Base-by-base conservation (phyloP, 805 yeast species). In the Candida yuanshanica region DNA sequence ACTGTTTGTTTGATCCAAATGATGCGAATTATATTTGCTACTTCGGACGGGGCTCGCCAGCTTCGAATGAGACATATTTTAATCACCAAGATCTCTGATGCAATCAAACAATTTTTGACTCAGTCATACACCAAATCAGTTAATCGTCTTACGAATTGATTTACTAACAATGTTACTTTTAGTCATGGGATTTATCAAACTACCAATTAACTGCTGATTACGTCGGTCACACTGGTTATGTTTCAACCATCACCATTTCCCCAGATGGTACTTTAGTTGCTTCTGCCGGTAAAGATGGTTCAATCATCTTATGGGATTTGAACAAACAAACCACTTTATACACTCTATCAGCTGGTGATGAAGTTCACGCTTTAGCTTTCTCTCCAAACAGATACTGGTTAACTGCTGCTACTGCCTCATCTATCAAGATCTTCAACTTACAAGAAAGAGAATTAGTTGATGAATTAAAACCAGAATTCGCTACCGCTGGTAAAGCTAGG, bases 381-480 rank as follows among this genome's bases (percentile, higher is more conserved):
- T 91, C 98, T 71, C 99, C 99, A 77, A 87, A 87, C 95, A 90
- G 99, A 84, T 93, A 87, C 95, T 93, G 99, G 99, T 85, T 93
- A 72, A 91, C 95, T 70, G 99, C 98, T 75, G 98, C 99, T 67
- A 93, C 99, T 63, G 76, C 96, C 56, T 75, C 96, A 58, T 93
- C 96, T 66, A 88, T 93, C 80, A 91, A 90, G 86, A 83, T 93
- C 81, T 93, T 81, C 87, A 87, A 90, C 83, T 83, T 93, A 72
- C 93, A 89, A 77, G 90, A 85, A 75, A 83, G 95, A 76, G 75
- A 75, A 62, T 78, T 90, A 70, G 85, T 89, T 74, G 98, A 90
- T 67, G 96, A 90, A 79, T 85, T 93, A 75, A 90, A 86, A 77
- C 97, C 98, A 69, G 98, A 93, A 77, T 87, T 88, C 68, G 86